Percentiles rank a stretch among this genome's conserved stretches.
phyloP scores from a whole-genome alignment of 176 grass and related monocot species.

The Carex cristatella region DNA sequence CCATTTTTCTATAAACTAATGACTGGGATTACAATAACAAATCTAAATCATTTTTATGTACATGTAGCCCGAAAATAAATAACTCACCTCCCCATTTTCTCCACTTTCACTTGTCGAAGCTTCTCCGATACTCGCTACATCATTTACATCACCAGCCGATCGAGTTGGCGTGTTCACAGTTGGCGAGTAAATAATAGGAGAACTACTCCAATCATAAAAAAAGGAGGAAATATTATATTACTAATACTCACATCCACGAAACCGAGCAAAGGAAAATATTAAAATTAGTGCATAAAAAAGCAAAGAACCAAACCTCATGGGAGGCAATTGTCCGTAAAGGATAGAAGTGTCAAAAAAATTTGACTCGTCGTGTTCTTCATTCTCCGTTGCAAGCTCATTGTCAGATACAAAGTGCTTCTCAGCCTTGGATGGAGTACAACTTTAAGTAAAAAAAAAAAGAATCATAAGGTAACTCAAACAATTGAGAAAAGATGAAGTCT shows the following conservation, averaged over 20 bases:
- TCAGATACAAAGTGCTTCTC: constrained; percentile 3
- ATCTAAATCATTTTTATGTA: constrained; percentile 32
- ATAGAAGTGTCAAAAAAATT: constrained; percentile 24
- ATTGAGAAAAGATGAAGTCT: neutral
- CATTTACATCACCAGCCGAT: constrained; percentile 15
- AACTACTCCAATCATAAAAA: neutral
- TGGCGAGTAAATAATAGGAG: constrained; percentile 1
- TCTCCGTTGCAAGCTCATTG: neutral
- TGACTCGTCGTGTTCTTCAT: constrained; percentile 11
- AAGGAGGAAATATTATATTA: neutral
- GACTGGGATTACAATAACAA: constrained; percentile 23
- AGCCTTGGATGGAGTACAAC: constrained; percentile 2
- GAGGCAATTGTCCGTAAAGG: constrained; percentile 11
- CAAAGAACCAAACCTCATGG: constrained; percentile 2
- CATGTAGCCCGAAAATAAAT: neutral
- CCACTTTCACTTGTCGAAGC: neutral
- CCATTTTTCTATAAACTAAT: neutral
- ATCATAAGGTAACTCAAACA: neutral
- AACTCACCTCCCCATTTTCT: constrained; percentile 9
- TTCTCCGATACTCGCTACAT: neutral
- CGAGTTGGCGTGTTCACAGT: constrained; percentile 3
- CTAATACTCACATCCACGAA: neutral
- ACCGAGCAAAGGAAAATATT: neutral
- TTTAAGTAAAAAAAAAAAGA: neutral
- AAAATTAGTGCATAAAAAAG: neutral